Base-by-base conservation (phyloP, 805 yeast genomes). In the Myxozyma lipomycoides region DNA sequence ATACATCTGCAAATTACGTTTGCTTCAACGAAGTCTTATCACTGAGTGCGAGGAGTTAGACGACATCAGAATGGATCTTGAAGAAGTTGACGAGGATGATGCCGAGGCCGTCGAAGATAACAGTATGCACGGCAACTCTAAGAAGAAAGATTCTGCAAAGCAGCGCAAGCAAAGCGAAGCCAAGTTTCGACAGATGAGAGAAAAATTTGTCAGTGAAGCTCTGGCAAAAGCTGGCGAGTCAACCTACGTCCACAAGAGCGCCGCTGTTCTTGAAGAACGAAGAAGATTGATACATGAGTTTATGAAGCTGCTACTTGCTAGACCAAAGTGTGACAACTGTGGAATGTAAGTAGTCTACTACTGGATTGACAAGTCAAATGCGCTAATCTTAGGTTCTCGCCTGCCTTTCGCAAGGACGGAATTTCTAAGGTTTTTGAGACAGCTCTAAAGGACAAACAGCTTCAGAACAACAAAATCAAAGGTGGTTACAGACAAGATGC, bases 291-390 rank as follows among this genome's bases (percentile, higher is more conserved):
- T 81, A 49, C 83, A 81, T 51, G 88, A 83, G 32, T 84, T 90
- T 62, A 86, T 89, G 73, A 79, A 78, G 62, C 78, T 78, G 61
- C 69, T 90, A 44, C 71, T 86, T 56, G 69, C 84, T 43, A 81
- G 96, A 69, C 83, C 89, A 49, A 86, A 83, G 69, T 93, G 99
- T 78, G 95, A 87, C 63, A 89, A 90, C 70, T 93, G 99, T 78
- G 87, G 89, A 40, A 86, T 90, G 95, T 48, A 44, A n/a, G 56
- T 30, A 3, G 23, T 2, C 24, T 7, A 15, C 34, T 18, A 3
- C 21, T 4, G n/a, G 19, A 19, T 4, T 15, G 10, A 5, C 3
- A 9, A 10, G 32, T 21, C 12, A 7, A 30, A 24, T 25, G 3
- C 18, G 18, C 9, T 30, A 22, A 7, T n/a, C 23, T 15, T 32